Conservation (phyloP, 225 moss, liverwort and hornwort species). For the Marchantia paleacea region DNA sequence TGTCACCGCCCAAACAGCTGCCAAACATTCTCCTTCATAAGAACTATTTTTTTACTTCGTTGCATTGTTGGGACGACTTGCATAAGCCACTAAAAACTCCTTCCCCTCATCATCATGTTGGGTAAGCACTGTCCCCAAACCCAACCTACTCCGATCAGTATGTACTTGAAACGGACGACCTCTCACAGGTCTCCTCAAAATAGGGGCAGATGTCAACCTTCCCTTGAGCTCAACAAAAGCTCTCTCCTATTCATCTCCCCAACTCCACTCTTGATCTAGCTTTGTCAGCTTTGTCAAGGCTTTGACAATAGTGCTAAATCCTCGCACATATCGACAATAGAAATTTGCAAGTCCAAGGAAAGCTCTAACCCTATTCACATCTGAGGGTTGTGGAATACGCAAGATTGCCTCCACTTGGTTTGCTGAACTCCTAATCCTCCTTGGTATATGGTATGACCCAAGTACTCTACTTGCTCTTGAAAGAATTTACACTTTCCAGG, state of each 20-base stretch:
- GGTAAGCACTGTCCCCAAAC: not conserved
- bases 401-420: not conserved
- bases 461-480: not conserved
- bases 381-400: not conserved
- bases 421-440: too few species aligned
- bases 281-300: slow-evolving; percentile 3
- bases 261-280: slow-evolving; percentile 12
- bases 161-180: not conserved
- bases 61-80: slow-evolving; percentile 11
- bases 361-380: not conserved
- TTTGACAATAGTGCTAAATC: slow-evolving; percentile 7
- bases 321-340: not conserved
- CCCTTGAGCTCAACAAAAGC: slow-evolving; percentile 17
- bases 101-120: not conserved
- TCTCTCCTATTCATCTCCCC: slow-evolving; percentile 17
- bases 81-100: too few species aligned
- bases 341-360: not conserved
- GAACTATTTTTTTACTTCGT: slow-evolving; percentile 10
- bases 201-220: slow-evolving; percentile 2
- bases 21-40: slow-evolving; percentile 29
- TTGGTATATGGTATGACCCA: not conserved
- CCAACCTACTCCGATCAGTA: slow-evolving; percentile 13
- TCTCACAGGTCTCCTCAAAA: slow-evolving; percentile 1
- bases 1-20: slow-evolving; percentile 22
- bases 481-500: too few species aligned